Base-by-base conservation (phyloP, 2,329 filamentous ascomycete genomes). In the Shiraia sp. region DNA sequence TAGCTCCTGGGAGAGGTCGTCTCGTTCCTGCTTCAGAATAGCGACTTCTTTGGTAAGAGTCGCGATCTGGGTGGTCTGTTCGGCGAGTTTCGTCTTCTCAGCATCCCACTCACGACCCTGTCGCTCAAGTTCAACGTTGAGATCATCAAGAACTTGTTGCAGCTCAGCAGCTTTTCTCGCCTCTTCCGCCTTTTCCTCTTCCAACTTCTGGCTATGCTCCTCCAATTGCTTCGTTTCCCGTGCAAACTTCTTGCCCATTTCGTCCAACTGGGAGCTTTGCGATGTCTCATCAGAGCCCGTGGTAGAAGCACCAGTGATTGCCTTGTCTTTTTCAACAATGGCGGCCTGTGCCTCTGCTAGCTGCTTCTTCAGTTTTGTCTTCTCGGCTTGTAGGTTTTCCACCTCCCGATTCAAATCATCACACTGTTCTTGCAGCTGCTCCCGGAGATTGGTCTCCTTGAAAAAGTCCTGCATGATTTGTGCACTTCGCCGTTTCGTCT, bases 401-500 rank as follows among this genome's bases (percentile, higher is more conserved):
- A 67, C 54, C 38, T 69, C 61, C 6, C 52, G 51, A 28, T 29
- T 57, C 35, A 68, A 57, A 37, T 67, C 62, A 36, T 68, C 56
- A 49, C 58, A 58, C 40, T 66, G 53, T 43, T 68, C 63, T 44
- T 68, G 65, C 32, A 69, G 55, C 49, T 62, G 49, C 36, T 69
- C 66, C 36, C 66, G 59, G n/a, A 61, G 32, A 23, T 49, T 67
- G 2, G 66, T 69, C 51, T 69, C 66, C 46, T 65, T 67, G 57
- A 69, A 65, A 47, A 69, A 69, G 47, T 69, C 65, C 17, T 68
- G 65, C 66, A 69, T 68, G 30, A 68, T 61, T 45, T 66, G 57
- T 6, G 58, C 57, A 47, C 61, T 67, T 34, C 57, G 58, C 14
- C 63, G 42, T 44, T 61, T 63, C 32, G 51, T 61, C 34, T 69